Percentiles rank a stretch among this genome's conserved stretches.
phyloP scores from a whole-genome alignment of 768 basidiomycete genomes.

The Psilocybe sp. region DNA sequence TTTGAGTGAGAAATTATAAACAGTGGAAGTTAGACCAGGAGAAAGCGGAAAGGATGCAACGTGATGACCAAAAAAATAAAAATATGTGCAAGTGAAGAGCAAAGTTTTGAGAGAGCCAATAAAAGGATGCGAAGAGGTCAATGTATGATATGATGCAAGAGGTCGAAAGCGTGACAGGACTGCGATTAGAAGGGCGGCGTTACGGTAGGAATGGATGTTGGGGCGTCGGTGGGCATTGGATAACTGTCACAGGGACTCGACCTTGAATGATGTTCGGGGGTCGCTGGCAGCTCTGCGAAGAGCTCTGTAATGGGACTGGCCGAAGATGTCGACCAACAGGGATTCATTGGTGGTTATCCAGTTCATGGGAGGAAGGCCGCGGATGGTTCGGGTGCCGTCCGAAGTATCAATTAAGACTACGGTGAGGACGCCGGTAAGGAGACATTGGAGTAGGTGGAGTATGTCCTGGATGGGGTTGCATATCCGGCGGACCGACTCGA shows the following conservation, averaged over 20 bases:
- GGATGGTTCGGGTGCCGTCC: constrained; percentile 70
- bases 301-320: constrained; percentile 66
- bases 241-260: constrained; percentile 46
- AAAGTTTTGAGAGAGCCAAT: constrained; percentile 8
- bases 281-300: constrained; percentile 73
- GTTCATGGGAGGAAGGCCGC: constrained; percentile 72
- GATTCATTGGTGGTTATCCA: constrained; percentile 74
- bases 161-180: constrained; percentile 35
- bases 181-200: constrained; percentile 22
- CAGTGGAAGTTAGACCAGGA: constrained; percentile 18
- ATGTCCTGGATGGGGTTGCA: constrained; percentile 70
- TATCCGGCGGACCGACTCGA: constrained; percentile 67
- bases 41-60: constrained; percentile 20
- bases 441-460: constrained; percentile 65
- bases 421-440: constrained; percentile 69
- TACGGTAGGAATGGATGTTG: not conserved
- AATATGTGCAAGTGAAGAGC: constrained; percentile 20
- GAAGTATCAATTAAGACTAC: constrained; percentile 75
- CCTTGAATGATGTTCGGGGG: constrained; percentile 68
- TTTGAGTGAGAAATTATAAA: constrained; percentile 19
- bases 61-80: constrained; percentile 18
- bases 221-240: not conserved
- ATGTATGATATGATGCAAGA: constrained; percentile 22
- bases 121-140: constrained; percentile 21
- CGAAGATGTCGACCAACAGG: constrained; percentile 70